Conservation (phyloP, 345 rosid genomes). For the Euclidium syriacum region DNA sequence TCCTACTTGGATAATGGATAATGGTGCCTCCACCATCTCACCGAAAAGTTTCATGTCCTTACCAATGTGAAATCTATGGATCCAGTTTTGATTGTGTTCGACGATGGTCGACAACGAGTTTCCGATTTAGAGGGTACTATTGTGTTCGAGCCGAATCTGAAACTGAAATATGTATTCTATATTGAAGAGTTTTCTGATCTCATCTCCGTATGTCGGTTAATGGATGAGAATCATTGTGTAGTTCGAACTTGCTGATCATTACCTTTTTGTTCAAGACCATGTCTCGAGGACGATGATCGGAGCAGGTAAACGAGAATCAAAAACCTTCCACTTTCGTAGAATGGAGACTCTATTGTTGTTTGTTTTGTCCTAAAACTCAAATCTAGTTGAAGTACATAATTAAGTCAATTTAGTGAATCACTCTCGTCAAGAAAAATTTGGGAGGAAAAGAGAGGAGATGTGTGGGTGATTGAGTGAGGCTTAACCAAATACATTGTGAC, state of each 20-base stretch:
- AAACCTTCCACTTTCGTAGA: not conserved
- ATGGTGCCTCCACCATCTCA: not conserved
- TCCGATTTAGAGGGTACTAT: not conserved
- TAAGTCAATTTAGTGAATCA: no score
- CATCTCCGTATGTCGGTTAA: no score
- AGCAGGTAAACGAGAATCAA: not conserved
- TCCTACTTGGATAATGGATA: not conserved
- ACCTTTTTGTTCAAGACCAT: not conserved
- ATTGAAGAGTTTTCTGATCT: no score
- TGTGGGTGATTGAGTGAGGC: no score
- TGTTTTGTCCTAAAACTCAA: no score
- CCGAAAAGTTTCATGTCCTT: rapidly evolving
- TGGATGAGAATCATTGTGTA: not conserved
- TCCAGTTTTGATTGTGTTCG: not conserved
- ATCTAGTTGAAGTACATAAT: no score
- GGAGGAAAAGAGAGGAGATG: no score
- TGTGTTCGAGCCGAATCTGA: no score
- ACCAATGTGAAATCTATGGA: not conserved
- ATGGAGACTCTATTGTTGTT: no score
- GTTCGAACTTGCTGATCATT: not conserved
- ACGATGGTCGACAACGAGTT: not conserved
- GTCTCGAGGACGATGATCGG: not conserved
- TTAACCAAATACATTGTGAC: no score
- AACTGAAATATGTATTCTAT: no score
- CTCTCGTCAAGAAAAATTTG: no score